Evolutionary conservation across 1,139 yeast species (phyloP), one percentile per base, ranked within the genome.

Genomic region (Saccharomyces hybrid): DNA sequence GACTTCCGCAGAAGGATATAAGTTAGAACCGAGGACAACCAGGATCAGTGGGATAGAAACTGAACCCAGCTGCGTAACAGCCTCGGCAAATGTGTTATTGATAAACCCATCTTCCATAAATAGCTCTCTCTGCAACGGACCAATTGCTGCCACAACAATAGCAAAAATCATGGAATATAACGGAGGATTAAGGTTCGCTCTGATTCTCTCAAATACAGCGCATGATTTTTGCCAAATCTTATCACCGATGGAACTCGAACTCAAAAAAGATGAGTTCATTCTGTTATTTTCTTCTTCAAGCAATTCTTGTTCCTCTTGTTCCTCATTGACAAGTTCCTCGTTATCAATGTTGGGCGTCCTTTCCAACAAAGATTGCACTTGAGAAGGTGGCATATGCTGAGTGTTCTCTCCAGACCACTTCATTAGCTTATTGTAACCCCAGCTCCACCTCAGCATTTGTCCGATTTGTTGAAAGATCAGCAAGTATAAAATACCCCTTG

Each of bases 101-200:
- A 89, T 69, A 66, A 93, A 90, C 1, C 88, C 85, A 56, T 78
- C 70, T 46, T 77, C 71, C 52, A 80, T 81, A 70, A 86, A 91
- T 59, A 91, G 80, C 54, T 80, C 78, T 50, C 76, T 73, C 65
- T 88, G 88, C 29, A 91, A 68, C 1, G 78, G 74, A 2, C 95
- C 89, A 16, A 88, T 76, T 0, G 95, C 81, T 0, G 98, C 99
- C 54, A 93, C 91, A 27, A 88, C 59, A 19, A 93, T 83, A 8
- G 97, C 84, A 1, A 85, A 71, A 27, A 88, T 70, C 98, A 93
- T 93, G 11, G 98, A 85, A 78, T 90, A 93, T 58, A 93, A 75
- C 8, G 99, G 99, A 9, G 98, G 97, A 70, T 93, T 93, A 96
- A 93, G 89, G 63, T 83, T 83, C 16, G 62, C 51, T 23, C 56